Evolutionary conservation across 441 rosid species (phyloP).

Genomic region (Populus hybrid): DNA sequence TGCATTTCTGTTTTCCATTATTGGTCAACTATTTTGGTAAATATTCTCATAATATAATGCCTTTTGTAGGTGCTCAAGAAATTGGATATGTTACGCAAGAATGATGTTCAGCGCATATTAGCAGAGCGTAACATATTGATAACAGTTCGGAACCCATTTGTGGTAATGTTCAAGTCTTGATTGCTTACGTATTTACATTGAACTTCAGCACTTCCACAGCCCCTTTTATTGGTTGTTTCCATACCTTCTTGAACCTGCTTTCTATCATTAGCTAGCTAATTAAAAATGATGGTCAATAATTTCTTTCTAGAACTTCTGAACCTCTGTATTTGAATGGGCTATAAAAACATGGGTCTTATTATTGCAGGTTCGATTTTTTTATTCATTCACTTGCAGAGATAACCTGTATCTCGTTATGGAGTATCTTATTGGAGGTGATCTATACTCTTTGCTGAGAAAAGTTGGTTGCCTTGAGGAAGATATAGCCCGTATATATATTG

Average conservation of each 20-base stretch:
- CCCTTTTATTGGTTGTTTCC: neutral
- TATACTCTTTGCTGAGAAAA: conserved; percentile 73
- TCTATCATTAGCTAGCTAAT: neutral
- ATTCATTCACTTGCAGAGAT: too few relatives aligned
- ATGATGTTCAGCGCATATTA: conserved; percentile 73
- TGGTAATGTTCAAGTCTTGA: conserved; percentile 43
- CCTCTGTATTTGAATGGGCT: conserved; percentile 11
- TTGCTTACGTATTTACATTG: conserved; percentile 6
- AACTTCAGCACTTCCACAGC: neutral
- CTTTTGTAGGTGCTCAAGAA: conserved; percentile 69
- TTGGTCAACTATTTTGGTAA: neutral
- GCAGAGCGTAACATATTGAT: conserved; percentile 83
- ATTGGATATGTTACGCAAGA: conserved; percentile 80
- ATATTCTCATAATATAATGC: conserved; percentile 18
- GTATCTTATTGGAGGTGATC: conserved; percentile 87
- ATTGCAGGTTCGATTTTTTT: conserved; percentile 54
- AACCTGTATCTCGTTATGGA: conserved; percentile 84
- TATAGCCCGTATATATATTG: conserved; percentile 73
- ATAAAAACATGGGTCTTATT: conserved; percentile 26
- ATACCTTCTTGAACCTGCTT: neutral
- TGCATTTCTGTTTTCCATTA: neutral
- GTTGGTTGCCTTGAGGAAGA: conserved; percentile 85
- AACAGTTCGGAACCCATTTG: conserved; percentile 85
- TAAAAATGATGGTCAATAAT: conserved; percentile 6
- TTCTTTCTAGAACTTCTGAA: conserved; percentile 10